Conservation (phyloP, 2,329 filamentous ascomycete species). For the Venturia effusa region DNA sequence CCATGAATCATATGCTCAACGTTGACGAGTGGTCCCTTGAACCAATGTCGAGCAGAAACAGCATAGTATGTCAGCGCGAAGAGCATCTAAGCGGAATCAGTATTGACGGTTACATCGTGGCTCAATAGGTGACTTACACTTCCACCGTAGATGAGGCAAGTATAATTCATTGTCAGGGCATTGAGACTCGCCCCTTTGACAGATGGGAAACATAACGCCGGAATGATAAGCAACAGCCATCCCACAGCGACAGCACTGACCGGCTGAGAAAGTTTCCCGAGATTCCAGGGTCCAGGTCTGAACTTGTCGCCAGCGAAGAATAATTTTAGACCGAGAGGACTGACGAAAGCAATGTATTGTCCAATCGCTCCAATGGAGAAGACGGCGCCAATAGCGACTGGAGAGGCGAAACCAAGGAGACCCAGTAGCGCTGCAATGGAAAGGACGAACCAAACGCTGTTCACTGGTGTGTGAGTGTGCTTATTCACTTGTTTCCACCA, state of each 20-base stretch:
- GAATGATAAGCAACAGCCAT: conserved; percentile 57
- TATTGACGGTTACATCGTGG: not conserved
- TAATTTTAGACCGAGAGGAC: conserved; percentile 53
- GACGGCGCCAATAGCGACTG: conserved; percentile 39
- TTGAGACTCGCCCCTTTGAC: conserved; percentile 44
- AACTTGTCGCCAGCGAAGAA: conserved; percentile 47
- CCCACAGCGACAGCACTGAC: conserved; percentile 16
- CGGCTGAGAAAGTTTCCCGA: conserved; percentile 10
- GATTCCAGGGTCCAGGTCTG: conserved; percentile 13
- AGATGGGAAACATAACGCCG: conserved; percentile 54
- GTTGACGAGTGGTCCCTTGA: conserved; percentile 60
- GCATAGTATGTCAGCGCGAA: conserved; percentile 50
- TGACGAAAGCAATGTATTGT: conserved; percentile 45
- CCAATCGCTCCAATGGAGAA: conserved; percentile 46
- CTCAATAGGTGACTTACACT: conserved; percentile 15
- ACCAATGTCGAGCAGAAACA: conserved; percentile 55
- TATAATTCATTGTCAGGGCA: conserved; percentile 55
- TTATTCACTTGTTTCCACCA: conserved; percentile 41
- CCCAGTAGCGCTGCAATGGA: conserved; percentile 31
- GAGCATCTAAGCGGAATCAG: conserved; percentile 36
- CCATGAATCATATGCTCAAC: conserved; percentile 42
- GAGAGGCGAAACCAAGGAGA: conserved; percentile 8
- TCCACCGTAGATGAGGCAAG: conserved; percentile 53
- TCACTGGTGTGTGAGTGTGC: conserved; percentile 40
- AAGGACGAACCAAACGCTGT: conserved; percentile 40